Conservation (phyloP, 352 stramenopile genomes). For the Phytopythium sindhum region DNA sequence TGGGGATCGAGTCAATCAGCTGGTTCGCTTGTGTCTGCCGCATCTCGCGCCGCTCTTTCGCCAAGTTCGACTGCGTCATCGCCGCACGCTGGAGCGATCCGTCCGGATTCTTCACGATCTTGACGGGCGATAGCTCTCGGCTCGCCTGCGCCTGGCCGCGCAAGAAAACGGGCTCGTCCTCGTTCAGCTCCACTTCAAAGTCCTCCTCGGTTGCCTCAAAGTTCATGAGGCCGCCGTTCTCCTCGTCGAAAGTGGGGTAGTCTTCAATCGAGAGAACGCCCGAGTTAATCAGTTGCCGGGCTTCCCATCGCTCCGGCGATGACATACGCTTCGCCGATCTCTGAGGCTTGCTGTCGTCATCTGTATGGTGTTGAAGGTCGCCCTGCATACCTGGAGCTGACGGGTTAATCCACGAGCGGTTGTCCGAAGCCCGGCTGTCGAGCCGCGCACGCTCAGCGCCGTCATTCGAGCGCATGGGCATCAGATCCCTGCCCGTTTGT, state of each 20-base stretch:
- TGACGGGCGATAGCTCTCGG: slow-evolving; percentile 93
- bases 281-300: slow-evolving; percentile 96
- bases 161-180: slow-evolving; percentile 97
- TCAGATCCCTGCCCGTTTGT: slow-evolving; percentile 91
- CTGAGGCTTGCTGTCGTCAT: slow-evolving; percentile 72
- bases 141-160: slow-evolving; percentile 91
- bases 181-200: slow-evolving; percentile 95
- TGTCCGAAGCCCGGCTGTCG: slow-evolving; percentile 45
- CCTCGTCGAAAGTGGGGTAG: slow-evolving; percentile 97
- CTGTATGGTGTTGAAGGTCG: slow-evolving; percentile 43
- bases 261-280: slow-evolving; percentile 97
- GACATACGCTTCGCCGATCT: slow-evolving; percentile 89
- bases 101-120: slow-evolving; percentile 99
- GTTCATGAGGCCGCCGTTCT: slow-evolving; percentile 84
- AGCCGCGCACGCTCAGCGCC: slow-evolving; percentile 49
- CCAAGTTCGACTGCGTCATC: slow-evolving; percentile 95
- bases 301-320: slow-evolving; percentile 96
- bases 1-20: slow-evolving; percentile 96
- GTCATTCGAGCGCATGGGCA: slow-evolving; percentile 86
- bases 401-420: slow-evolving; percentile 82
- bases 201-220: slow-evolving; percentile 82
- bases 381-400: slow-evolving; percentile 80
- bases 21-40: slow-evolving; percentile 97
- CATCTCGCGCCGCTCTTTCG: slow-evolving; percentile 97
- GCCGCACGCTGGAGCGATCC: slow-evolving; percentile 96